Conservation (phyloP, 345 rosid species). For the thale cress (Arabidopsis thaliana) region TAIR10.1 NC_003076.8:1864501-1865000, state of each 20-base stretch:
- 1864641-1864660: conserved; percentile 76
- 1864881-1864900: conserved; percentile 91
- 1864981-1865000: conserved; percentile 8
- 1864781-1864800: conserved; percentile 65
- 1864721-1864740: conserved; percentile 13
- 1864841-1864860: conserved; percentile 79
- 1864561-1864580: conserved; percentile 83
- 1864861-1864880: conserved; percentile 91
- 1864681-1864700: conserved; percentile 35
- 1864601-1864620: conserved; percentile 75
- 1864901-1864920: conserved; percentile 33
- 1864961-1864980: neutral
- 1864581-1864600: conserved; percentile 94
- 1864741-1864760: conserved; percentile 55
- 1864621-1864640: conserved; percentile 76
- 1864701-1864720: conserved; percentile 15
- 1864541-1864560: conserved; percentile 56
- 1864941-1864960: neutral
- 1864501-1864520: neutral
- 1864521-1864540: conserved; percentile 6
- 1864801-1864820: conserved; percentile 84
- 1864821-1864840: conserved; percentile 85
- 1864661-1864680: conserved; percentile 20
- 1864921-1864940: neutral
- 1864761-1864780: conserved; percentile 66